A percentile compares a stretch with the other conserved stretches of the same genome.
These are phyloP conservation scores for Dittrichia graveolens DNA, from an alignment of 129 eudicot species.

Conservation along the genomic window DNA sequence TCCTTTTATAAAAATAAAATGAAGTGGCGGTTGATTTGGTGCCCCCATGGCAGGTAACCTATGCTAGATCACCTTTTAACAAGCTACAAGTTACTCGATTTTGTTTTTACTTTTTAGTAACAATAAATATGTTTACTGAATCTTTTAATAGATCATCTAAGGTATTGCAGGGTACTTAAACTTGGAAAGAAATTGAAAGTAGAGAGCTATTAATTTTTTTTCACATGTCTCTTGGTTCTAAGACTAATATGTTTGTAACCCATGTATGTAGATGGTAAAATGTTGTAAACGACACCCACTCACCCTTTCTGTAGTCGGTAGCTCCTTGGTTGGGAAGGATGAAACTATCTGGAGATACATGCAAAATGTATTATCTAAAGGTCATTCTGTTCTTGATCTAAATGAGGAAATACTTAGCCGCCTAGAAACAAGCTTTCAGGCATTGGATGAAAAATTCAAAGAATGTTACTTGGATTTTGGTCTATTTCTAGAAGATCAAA, in stretches of 20 bases:
- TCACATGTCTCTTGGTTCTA: too few species aligned
- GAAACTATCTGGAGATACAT: constrained; percentile 32
- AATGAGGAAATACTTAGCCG: constrained; percentile 15
- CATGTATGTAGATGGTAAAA: constrained; percentile 33
- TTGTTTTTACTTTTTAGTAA: too few species aligned
- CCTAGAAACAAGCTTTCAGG: constrained; percentile 41
- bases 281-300: constrained; percentile 48
- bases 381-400: constrained; percentile 34
- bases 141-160: too few species aligned
- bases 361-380: constrained; percentile 26
- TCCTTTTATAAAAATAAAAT: too few species aligned
- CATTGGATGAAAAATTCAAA: constrained; percentile 33
- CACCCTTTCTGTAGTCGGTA: constrained; percentile 48
- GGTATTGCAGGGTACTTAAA: too few species aligned
- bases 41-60: too few species aligned
- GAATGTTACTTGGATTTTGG: constrained; percentile 47
- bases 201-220: too few species aligned
- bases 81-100: too few species aligned
- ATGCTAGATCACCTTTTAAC: too few species aligned
- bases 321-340: constrained; percentile 36
- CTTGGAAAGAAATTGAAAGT: too few species aligned
- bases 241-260: not conserved
- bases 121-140: too few species aligned
- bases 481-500: constrained; percentile 49
- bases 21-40: too few species aligned